phyloP scores from a whole-genome alignment of 495 filamentous ascomycete species.

The Penicillium arizonense region DNA sequence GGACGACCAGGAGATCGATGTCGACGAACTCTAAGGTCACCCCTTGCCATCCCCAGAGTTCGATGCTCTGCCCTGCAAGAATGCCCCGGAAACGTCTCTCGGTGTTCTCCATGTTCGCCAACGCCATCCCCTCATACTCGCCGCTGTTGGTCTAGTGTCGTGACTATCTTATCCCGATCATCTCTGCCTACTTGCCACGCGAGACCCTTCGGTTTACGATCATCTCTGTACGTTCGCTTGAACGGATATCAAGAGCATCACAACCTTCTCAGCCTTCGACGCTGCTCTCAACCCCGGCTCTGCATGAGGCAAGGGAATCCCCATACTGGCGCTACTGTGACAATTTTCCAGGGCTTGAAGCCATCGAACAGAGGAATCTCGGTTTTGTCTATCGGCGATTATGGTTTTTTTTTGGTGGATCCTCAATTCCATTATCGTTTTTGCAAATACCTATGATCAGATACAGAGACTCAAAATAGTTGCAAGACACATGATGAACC shows the following conservation, averaged over 20 bases:
- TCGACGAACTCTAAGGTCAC: constrained; percentile 55
- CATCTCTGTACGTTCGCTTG: constrained; percentile 11
- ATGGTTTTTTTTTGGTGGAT: constrained; percentile 9
- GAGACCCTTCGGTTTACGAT: constrained; percentile 9
- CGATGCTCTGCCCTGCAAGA: constrained; percentile 38
- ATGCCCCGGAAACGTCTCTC: constrained; percentile 28
- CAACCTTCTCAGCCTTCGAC: constrained; percentile 8
- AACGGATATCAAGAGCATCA: constrained; percentile 11
- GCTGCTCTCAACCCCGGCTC: constrained; percentile 12
- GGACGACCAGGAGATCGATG: constrained; percentile 59
- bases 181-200: constrained; percentile 5
- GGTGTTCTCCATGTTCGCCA: constrained; percentile 30
- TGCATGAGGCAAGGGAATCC: constrained; percentile 15
- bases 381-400: constrained; percentile 17
- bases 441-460: constrained; percentile 17
- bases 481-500: constrained; percentile 32
- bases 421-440: constrained; percentile 21
- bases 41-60: constrained; percentile 23
- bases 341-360: constrained; percentile 26
- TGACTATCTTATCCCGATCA: constrained; percentile 17
- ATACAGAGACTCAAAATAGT: constrained; percentile 35
- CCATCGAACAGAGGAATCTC: constrained; percentile 22
- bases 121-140: constrained; percentile 17
- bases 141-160: constrained; percentile 18
- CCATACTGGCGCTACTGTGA: constrained; percentile 19